Conservation (phyloP, 306 rosid species). For the Pyrus communis region DNA sequence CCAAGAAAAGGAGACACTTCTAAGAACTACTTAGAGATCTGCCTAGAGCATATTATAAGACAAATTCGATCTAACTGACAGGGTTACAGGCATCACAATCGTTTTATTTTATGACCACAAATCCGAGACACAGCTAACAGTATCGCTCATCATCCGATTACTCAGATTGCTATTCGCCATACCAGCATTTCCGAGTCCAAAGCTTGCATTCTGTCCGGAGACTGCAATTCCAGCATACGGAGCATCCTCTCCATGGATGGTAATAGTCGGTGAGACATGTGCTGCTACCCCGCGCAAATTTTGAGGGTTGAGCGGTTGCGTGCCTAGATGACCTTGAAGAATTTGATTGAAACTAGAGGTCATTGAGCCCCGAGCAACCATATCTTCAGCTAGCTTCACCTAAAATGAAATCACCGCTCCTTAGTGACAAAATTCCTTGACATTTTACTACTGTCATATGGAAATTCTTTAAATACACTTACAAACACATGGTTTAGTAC, state of each 20-base stretch:
- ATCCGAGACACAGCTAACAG: conserved; percentile 37
- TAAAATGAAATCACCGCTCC: neutral
- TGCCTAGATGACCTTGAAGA: conserved; percentile 46
- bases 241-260: conserved; percentile 43
- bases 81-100: neutral
- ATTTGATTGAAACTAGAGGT: conserved; percentile 39
- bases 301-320: conserved; percentile 31
- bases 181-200: conserved; percentile 35
- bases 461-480: too few species aligned
- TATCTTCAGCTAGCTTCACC: conserved; percentile 95
- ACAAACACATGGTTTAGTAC: neutral
- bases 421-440: neutral
- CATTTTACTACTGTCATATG: neutral
- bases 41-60: neutral
- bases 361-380: conserved; percentile 73
- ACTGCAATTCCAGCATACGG: conserved; percentile 30
- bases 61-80: neutral
- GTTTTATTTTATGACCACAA: conserved; percentile 22
- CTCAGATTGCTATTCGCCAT: conserved; percentile 18
- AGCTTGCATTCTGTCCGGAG: conserved; percentile 40
- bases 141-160: conserved; percentile 36
- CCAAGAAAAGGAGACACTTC: neutral
- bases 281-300: conserved; percentile 31
- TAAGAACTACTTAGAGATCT: neutral
- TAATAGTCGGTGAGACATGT: conserved; percentile 55